Conservation (phyloP, 768 basidiomycete genomes). For the Candolleomyces eurysporus region DNA sequence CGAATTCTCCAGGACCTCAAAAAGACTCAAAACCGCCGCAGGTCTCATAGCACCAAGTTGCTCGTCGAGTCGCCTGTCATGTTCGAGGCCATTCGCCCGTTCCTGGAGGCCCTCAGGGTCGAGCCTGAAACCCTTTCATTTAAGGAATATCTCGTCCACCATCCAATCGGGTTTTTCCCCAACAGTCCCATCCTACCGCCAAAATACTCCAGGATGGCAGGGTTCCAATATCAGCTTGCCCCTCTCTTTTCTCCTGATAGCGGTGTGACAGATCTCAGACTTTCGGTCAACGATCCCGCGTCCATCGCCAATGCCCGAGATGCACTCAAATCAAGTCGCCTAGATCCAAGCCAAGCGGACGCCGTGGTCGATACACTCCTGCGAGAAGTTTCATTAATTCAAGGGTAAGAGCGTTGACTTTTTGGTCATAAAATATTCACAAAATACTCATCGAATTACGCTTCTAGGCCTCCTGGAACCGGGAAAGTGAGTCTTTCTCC, state of each 20-base stretch:
- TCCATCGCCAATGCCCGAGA: slow-evolving; percentile 49
- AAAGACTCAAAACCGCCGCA: slow-evolving; percentile 6
- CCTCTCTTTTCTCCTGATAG: slow-evolving; percentile 47
- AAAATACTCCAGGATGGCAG: slow-evolving; percentile 49
- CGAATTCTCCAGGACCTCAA: slow-evolving; percentile 32
- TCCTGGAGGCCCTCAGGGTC: slow-evolving; percentile 56
- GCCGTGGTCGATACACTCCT: slow-evolving; percentile 62
- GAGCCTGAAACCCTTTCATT: slow-evolving; percentile 63
- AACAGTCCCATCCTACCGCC: slow-evolving; percentile 46
- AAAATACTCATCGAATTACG: background rate
- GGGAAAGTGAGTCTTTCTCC: slow-evolving; percentile 52
- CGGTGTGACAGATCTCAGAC: slow-evolving; percentile 35
- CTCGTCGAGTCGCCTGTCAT: slow-evolving; percentile 64
- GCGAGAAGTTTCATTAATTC: slow-evolving; percentile 63
- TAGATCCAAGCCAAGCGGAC: slow-evolving; percentile 72
- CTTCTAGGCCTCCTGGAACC: slow-evolving; percentile 67
- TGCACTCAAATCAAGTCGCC: slow-evolving; percentile 47
- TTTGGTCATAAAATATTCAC: background rate
- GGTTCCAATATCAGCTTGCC: slow-evolving; percentile 54
- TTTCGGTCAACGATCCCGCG: slow-evolving; percentile 37
- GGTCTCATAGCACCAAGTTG: slow-evolving; percentile 27
- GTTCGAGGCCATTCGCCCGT: slow-evolving; percentile 67
- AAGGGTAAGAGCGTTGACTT: slow-evolving; percentile 47
- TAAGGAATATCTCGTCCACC: slow-evolving; percentile 50
- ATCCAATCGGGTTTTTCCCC: slow-evolving; percentile 30